These are phyloP conservation scores for Truncatella angustata DNA, from an alignment of 2,329 filamentous ascomycete species.

Conservation along the genomic window DNA sequence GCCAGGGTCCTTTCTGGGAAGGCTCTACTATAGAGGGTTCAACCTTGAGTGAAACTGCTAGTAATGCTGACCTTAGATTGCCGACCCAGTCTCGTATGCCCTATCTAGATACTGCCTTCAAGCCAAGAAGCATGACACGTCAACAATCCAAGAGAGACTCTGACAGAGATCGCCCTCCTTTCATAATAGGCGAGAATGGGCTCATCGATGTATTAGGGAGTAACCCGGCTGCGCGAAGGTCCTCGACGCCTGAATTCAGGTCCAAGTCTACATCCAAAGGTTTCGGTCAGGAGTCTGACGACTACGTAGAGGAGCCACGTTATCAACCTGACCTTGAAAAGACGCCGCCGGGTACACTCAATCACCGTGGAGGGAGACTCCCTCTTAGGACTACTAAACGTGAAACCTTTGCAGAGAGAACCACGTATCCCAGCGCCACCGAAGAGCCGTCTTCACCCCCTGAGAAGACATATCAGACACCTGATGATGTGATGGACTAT, in stretches of 20 bases:
- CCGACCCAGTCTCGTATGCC: conserved; percentile 19
- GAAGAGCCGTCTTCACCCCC: conserved; percentile 13
- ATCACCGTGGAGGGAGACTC: conserved; percentile 6
- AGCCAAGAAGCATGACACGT: conserved; percentile 22
- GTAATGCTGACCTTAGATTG: conserved; percentile 26
- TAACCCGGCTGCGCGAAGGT: conserved; percentile 25
- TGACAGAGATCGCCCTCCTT: conserved; percentile 19
- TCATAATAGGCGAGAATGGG: conserved; percentile 26
- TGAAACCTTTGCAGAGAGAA: conserved; percentile 3
- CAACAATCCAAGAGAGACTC: conserved; percentile 22
- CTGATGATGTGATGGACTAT: conserved; percentile 20
- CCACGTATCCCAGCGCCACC: conserved; percentile 6
- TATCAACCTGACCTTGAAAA: conserved; percentile 9
- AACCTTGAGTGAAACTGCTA: conserved; percentile 30
- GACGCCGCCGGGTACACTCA: conserved; percentile 9
- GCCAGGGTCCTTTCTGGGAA: conserved; percentile 29
- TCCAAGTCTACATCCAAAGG: neutral
- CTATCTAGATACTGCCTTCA: conserved; percentile 17
- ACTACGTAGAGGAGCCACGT: conserved; percentile 10
- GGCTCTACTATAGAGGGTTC: conserved; percentile 31
- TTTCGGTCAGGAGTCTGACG: conserved; percentile 5
- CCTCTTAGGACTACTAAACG: conserved; percentile 11
- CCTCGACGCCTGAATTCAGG: conserved; percentile 29
- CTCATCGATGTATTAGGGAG: conserved; percentile 24
- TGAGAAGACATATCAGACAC: conserved; percentile 19